phyloP scores from a whole-genome alignment of 495 filamentous ascomycete genomes.

The Penicillium bovifimosum region DNA sequence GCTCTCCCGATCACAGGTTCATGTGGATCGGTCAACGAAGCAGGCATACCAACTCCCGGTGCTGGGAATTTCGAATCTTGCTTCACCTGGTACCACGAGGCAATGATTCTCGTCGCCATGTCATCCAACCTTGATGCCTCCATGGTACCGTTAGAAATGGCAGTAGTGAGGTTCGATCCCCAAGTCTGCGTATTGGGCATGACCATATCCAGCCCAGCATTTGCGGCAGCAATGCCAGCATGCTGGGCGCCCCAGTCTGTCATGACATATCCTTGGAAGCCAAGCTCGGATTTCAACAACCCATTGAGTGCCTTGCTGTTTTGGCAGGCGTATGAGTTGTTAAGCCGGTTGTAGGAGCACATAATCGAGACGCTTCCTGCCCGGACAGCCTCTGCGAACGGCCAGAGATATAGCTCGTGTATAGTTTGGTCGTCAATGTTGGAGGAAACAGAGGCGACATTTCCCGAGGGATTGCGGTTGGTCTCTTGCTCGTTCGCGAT shows the following conservation, averaged over 20 bases:
- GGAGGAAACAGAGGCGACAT: conserved; percentile 54
- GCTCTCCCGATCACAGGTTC: no score
- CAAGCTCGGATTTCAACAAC: conserved; percentile 57
- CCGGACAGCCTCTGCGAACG: conserved; percentile 56
- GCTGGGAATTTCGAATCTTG: no score
- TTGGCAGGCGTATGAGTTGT: conserved; percentile 56
- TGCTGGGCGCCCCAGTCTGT: conserved; percentile 59
- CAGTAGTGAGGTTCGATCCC: conserved; percentile 60
- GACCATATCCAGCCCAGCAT: conserved; percentile 53
- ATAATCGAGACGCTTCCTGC: conserved; percentile 56
- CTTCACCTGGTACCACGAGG: conserved; percentile 47
- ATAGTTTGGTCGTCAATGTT: conserved; percentile 59
- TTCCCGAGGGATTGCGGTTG: conserved; percentile 16
- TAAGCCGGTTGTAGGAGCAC: conserved; percentile 63
- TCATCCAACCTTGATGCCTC: conserved; percentile 46
- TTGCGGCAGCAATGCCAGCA: conserved; percentile 43
- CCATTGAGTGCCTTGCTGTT: conserved; percentile 55
- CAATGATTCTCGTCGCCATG: conserved; percentile 51
- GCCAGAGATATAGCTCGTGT: conserved; percentile 76
- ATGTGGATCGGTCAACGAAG: no score
- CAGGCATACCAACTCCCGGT: no score
- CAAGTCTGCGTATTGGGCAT: conserved; percentile 35
- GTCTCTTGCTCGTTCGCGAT: conserved; percentile 52
- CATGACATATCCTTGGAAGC: conserved; percentile 59
- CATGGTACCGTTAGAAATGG: conserved; percentile 69